These are phyloP conservation scores for Pleurotus platypus DNA, from an alignment of 768 basidiomycete species.

Conservation along the genomic window DNA sequence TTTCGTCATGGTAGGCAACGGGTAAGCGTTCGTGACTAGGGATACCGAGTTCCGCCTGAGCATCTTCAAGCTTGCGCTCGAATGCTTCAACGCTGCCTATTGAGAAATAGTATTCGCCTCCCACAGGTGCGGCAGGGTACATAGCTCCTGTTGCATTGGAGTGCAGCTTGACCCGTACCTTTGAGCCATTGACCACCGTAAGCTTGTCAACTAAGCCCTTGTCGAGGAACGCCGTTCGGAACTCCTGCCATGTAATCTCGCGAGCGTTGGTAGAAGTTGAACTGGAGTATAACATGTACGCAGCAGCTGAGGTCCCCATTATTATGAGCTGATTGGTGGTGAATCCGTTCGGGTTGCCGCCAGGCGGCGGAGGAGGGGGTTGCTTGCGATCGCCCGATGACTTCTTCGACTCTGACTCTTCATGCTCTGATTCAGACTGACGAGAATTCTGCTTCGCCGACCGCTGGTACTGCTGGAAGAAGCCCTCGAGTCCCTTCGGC, in stretches of 20 bases:
- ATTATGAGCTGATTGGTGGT: conserved; percentile 54
- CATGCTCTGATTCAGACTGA: conserved; percentile 26
- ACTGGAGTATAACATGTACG: conserved; percentile 64
- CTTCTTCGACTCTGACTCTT: conserved; percentile 30
- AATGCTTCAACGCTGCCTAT: conserved; percentile 97
- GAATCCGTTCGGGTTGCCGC: conserved; percentile 46
- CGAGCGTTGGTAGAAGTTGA: conserved; percentile 54
- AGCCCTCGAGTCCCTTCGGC: conserved; percentile 72
- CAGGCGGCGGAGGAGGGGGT: conserved; percentile 41
- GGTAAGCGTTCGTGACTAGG: conserved; percentile 92
- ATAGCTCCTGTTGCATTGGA: conserved; percentile 81
- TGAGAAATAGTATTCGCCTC: conserved; percentile 84
- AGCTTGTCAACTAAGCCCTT: conserved; percentile 95
- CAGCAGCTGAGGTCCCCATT: conserved; percentile 49
- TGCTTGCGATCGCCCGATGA: conserved; percentile 25
- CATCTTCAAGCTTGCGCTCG: conserved; percentile 91
- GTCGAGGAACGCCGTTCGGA: conserved; percentile 94
- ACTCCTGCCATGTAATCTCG: conserved; percentile 99
- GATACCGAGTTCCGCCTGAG: conserved; percentile 89
- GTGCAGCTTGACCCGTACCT: conserved; percentile 90
- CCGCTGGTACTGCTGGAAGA: conserved; percentile 63
- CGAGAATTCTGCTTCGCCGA: conserved; percentile 30
- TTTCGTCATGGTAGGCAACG: conserved; percentile 95
- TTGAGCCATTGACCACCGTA: conserved; percentile 84
- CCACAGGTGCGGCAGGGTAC: conserved; percentile 56